Percentiles rank a stretch among this genome's conserved stretches.
phyloP scores from a whole-genome alignment of 1,284 basidiomycete species.

The Apiotrichum montevideense region DNA sequence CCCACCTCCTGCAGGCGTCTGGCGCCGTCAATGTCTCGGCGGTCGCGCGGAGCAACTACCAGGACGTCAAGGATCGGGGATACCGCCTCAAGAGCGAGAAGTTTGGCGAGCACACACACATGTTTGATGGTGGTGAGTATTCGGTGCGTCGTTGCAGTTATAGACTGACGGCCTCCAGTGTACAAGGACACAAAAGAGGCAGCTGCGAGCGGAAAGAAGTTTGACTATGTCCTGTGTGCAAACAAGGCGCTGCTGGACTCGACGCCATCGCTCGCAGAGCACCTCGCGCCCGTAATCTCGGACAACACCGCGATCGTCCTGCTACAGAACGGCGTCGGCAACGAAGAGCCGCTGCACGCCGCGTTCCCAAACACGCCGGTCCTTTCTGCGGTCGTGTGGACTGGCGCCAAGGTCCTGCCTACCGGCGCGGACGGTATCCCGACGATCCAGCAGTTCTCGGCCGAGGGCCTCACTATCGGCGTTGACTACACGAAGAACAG shows the following conservation, averaged over 20 bases:
- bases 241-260: constrained; percentile 47
- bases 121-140: constrained; percentile 42
- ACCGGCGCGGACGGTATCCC: constrained; percentile 18
- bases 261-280: constrained; percentile 39
- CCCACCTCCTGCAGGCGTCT: constrained; percentile 45
- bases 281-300: constrained; percentile 36
- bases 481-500: constrained; percentile 33
- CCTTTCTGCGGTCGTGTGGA: constrained; percentile 51
- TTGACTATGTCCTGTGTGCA: constrained; percentile 44
- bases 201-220: constrained; percentile 30
- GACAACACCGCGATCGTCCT: constrained; percentile 47
- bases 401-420: constrained; percentile 42
- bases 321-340: constrained; percentile 52
- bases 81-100: constrained; percentile 39
- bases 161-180: constrained; percentile 21
- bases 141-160: no score
- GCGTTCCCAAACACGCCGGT: constrained; percentile 47
- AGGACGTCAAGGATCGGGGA: constrained; percentile 40
- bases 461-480: constrained; percentile 45
- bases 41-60: constrained; percentile 49
- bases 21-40: constrained; percentile 46
- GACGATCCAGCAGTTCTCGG: constrained; percentile 41
- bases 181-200: constrained; percentile 41
- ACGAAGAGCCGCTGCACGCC: constrained; percentile 48
- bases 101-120: constrained; percentile 36